phyloP scores from a whole-genome alignment of 441 rosid genomes.

The Brassica hybrid region DNA sequence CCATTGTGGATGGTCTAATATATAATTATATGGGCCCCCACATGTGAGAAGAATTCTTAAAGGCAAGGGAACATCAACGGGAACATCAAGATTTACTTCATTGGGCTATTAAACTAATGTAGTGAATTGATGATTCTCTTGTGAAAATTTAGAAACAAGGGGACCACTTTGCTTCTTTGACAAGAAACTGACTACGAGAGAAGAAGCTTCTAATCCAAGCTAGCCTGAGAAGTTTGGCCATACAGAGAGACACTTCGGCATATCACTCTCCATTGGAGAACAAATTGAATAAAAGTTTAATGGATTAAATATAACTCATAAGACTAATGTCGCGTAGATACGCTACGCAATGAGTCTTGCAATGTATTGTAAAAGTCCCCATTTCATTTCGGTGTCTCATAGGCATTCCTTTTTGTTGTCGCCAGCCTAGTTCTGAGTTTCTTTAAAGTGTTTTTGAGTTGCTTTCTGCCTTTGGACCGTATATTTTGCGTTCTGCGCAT shows the following conservation, averaged over 20 bases:
- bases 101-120: not conserved
- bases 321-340: not conserved
- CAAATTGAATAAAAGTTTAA: too few relatives aligned
- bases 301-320: not conserved
- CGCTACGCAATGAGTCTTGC: not conserved
- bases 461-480: conserved; percentile 57
- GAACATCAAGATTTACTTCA: not conserved
- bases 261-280: too few relatives aligned
- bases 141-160: not conserved
- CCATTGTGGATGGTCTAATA: too few relatives aligned
- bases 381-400: not conserved
- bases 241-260: not conserved
- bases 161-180: not conserved
- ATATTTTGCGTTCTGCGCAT: too few relatives aligned
- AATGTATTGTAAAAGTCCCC: conserved; percentile 1
- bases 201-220: not conserved
- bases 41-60: not conserved
- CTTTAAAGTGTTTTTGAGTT: conserved; percentile 58
- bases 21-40: too few relatives aligned
- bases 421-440: conserved; percentile 36
- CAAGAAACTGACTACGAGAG: not conserved
- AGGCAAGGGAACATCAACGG: not conserved
- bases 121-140: not conserved
- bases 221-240: not conserved
- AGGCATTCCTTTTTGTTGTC: conserved; percentile 50